Conservation (phyloP, 768 basidiomycete species). For the Calocera viscosa region DNA sequence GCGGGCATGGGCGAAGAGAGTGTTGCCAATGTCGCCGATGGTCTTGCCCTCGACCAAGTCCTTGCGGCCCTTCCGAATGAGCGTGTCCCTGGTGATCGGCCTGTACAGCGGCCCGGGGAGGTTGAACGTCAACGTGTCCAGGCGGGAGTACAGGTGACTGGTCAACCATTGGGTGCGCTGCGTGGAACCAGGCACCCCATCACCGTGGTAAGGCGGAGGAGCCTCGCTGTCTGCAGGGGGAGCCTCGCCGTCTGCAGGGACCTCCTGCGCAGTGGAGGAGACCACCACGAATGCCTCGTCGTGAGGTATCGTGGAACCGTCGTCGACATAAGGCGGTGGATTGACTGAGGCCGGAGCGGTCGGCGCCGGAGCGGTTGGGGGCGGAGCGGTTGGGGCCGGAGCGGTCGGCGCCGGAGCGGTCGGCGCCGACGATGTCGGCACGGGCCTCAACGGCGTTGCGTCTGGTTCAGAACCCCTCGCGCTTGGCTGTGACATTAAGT, state of each 20-base stretch:
- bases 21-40: neutral
- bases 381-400: no score
- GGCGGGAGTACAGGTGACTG: neutral
- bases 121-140: neutral
- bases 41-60: neutral
- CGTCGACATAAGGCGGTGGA: no score
- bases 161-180: neutral
- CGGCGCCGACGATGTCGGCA: no score
- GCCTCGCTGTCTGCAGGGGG: neutral
- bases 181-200: neutral
- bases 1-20: neutral
- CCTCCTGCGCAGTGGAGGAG: neutral
- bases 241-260: no score
- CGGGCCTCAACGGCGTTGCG: neutral
- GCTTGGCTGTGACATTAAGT: neutral
- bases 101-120: neutral
- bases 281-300: neutral
- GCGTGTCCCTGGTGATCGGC: neutral
- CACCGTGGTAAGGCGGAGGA: neutral
- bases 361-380: no score
- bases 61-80: neutral
- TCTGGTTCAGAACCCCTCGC: neutral
- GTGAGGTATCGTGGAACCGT: neutral
- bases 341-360: no score
- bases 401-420: no score